A percentile compares a stretch with the other conserved stretches of the same genome.
These are phyloP conservation scores for Fusarium sp. DNA, from an alignment of 2,329 filamentous ascomycete genomes.

Conservation along the genomic window DNA sequence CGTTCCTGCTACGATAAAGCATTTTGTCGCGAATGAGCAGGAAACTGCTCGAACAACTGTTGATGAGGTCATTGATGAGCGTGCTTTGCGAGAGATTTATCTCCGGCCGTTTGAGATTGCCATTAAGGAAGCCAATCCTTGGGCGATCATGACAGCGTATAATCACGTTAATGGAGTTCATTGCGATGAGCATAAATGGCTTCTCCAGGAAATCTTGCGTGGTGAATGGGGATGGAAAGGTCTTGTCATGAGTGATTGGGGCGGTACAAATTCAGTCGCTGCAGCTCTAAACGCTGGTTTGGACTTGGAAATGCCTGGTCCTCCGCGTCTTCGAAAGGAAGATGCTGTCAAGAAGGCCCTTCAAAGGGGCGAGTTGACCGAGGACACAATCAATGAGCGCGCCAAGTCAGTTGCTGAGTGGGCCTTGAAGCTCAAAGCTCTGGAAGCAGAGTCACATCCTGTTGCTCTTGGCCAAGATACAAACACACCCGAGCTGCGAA, in stretches of 20 bases:
- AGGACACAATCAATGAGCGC: conserved; percentile 45
- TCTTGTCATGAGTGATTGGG: conserved; percentile 63
- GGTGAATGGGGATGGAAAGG: conserved; percentile 61
- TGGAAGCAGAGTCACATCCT: conserved; percentile 25
- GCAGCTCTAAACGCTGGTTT: conserved; percentile 49
- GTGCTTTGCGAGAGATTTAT: conserved; percentile 56
- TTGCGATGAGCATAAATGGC: conserved; percentile 55
- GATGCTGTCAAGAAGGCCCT: conserved; percentile 43
- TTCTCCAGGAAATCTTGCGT: conserved; percentile 56
- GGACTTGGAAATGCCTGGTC: conserved; percentile 55
- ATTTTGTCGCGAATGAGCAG: conserved; percentile 60
- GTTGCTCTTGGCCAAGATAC: conserved; percentile 4
- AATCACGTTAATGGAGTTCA: conserved; percentile 61
- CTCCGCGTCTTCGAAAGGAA: conserved; percentile 46
- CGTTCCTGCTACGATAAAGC: conserved; percentile 60
- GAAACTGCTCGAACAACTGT: conserved; percentile 49
- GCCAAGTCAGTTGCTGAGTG: conserved; percentile 51
- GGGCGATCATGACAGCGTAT: conserved; percentile 62
- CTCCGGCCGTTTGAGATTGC: conserved; percentile 60
- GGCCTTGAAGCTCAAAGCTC: conserved; percentile 43
- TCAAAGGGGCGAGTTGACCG: conserved; percentile 29
- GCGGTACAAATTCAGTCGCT: conserved; percentile 52
- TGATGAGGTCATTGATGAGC: conserved; percentile 49
- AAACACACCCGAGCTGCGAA: conserved; percentile 43
- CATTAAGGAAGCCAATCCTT: conserved; percentile 56